phyloP scores from a whole-genome alignment of 306 rosid species.

The Lagenaria siceraria region DNA sequence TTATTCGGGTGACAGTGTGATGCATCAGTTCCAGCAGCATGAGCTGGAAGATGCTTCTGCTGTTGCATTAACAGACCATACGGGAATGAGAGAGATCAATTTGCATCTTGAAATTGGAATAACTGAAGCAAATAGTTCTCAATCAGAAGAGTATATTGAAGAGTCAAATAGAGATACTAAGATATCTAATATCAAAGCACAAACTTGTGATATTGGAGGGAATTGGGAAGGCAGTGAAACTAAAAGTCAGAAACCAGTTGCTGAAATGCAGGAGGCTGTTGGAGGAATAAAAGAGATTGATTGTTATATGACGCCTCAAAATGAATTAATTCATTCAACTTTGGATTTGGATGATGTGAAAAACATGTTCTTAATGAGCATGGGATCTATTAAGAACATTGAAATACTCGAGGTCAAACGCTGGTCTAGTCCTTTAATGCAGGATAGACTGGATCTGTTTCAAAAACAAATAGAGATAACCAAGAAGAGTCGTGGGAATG shows the following conservation, averaged over 20 bases:
- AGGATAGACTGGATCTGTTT: constrained; percentile 11
- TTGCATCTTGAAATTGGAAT: constrained; percentile 21
- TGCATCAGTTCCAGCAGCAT: background rate
- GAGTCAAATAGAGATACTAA: constrained; percentile 11
- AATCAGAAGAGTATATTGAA: constrained; percentile 10
- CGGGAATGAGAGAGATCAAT: constrained; percentile 8
- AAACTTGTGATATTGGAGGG: background rate
- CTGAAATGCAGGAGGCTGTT: background rate
- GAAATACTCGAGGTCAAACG: constrained; percentile 9
- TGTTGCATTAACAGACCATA: constrained; percentile 5
- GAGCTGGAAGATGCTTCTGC: constrained; percentile 6
- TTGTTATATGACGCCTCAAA: background rate
- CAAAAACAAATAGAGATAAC: constrained; percentile 17
- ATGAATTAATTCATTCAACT: background rate
- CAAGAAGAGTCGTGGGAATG: constrained; percentile 12
- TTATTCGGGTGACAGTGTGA: background rate
- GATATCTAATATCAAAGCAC: background rate
- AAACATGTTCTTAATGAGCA: constrained; percentile 6
- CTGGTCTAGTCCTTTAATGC: constrained; percentile 10
- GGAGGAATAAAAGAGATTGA: background rate
- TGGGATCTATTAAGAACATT: background rate
- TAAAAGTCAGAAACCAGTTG: background rate
- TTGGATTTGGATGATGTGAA: constrained; percentile 7
- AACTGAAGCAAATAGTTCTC: constrained; percentile 4
- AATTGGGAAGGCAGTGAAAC: background rate